Base-by-base conservation (phyloP, 495 filamentous ascomycete species). In the Lepidopterella palustris region DNA sequence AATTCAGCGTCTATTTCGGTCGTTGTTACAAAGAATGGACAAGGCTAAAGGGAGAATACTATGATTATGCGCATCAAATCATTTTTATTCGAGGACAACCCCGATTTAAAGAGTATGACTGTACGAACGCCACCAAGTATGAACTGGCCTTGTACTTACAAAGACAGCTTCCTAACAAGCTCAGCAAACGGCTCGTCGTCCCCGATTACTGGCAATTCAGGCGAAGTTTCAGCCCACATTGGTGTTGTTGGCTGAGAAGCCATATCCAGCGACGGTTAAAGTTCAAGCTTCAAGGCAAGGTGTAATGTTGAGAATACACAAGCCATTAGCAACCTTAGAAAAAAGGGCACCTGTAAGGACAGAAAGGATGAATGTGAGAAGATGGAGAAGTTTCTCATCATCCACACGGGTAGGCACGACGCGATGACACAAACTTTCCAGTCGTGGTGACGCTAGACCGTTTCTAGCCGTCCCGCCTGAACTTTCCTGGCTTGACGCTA, bases 161-260 rank as follows among this genome's bases (percentile, higher is more conserved):
- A 72, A 20, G 85, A 84, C 15, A 92, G 72, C 67, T 87, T 84
- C 68, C 81, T 82, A 47, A 89, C 77, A n/a, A 90, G 75, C 49
- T 80, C 78, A 10, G 82, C 77, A 55, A 92, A 84, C 9, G 75
- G 68, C 64, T 90, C 87, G 39, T 85, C 74, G 25, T 80, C 77
- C 10, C 74, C 75, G 64, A 90, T 88, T 53, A 80, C 73, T 6
- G 85, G 87, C 13, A 85, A 75, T 29, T 80, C 80, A 4, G 70
- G 61, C 24, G 61, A 47, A 23, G 67, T 68, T 21, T 68, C 52
- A 4, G 59, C 45, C 66, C 59, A 69, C 45, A 55, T 49, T n/a
- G 66, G 65, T 26, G 65, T 68, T 10, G 55, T 23, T 20, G 61
- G 65, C n/a, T 42, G 39, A 24, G 62, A 65, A 5, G 61, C 40